Base-by-base conservation (phyloP, 345 rosid species). In the Salix exigua region DNA sequence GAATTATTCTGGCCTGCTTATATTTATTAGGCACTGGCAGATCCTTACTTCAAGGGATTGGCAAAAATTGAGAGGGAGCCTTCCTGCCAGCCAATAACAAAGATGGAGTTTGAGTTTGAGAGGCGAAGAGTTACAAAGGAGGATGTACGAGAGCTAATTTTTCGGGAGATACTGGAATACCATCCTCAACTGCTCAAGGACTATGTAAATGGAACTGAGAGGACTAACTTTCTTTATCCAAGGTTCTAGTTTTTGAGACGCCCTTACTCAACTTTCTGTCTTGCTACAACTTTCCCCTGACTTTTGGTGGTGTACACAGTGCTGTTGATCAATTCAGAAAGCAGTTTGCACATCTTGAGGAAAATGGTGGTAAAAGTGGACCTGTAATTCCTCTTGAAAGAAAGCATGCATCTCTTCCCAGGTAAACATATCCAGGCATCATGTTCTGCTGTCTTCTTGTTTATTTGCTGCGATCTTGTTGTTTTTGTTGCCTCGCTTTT, bases 51-150 rank as follows among this genome's bases (percentile, higher is more conserved):
- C 76, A 95, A 87, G 82, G 97, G 99, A 64, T 79, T 93, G 75
- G 87, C 96, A n/a, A 91, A 83, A 86, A 87, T 93, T 60, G 97
- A 95, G 82, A 91, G 97, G 82, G 99, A 95, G 81, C 99, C 97
- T 73, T 93, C 97, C 37, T 90, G 94, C 82, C 97, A 93, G 53
- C 97, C 97, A 71, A 91, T 93, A 73, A 85, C 97, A 25, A 95
- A 95, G 85, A 95, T 93, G 97, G 99, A 93, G 79, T 95, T 95
- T 71, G 99, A 95, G 83, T 95, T 95, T 72, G 99, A 95, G 89
- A 93, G 96, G 70, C 86, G 96, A 68, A 95, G 92, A 73, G 95
- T 93, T 62, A 90, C 97, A 25, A 91, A 93, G 83, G 97, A 95
- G 74, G 99, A 95, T 80, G 87, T 93, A 76, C 74, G 94, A 78